phyloP scores from a whole-genome alignment of 2,329 filamentous ascomycete species.

The Hypocreales sp. region DNA sequence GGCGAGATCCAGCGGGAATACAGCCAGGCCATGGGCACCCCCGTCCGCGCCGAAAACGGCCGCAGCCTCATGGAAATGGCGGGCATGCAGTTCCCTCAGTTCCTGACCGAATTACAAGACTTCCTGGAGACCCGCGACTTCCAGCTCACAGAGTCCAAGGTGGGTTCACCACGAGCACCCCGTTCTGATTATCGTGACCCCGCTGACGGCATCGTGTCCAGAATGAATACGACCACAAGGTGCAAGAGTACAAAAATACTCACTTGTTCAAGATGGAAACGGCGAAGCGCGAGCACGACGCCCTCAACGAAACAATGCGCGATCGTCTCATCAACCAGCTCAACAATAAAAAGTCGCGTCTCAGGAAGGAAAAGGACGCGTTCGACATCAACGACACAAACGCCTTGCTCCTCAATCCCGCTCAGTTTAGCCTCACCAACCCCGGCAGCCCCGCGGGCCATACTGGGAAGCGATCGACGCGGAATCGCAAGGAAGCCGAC shows the following conservation, averaged over 20 bases:
- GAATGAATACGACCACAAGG: slow-evolving; percentile 49
- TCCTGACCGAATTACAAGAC: slow-evolving; percentile 75
- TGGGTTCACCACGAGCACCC: slow-evolving; percentile 20
- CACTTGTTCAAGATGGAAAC: slow-evolving; percentile 47
- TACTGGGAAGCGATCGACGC: slow-evolving; percentile 46
- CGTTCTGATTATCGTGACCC: no score
- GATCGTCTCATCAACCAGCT: slow-evolving; percentile 54
- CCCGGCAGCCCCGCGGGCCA: slow-evolving; percentile 47
- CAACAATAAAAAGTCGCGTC: slow-evolving; percentile 46
- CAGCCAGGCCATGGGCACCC: slow-evolving; percentile 26
- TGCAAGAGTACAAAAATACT: slow-evolving; percentile 42
- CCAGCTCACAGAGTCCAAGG: slow-evolving; percentile 66
- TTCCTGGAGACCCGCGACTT: slow-evolving; percentile 77
- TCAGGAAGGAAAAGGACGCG: slow-evolving; percentile 52
- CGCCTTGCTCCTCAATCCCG: slow-evolving; percentile 49
- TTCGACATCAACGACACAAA: slow-evolving; percentile 52
- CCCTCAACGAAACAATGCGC: slow-evolving; percentile 43
- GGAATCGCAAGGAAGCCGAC: slow-evolving; percentile 44
- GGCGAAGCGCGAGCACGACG: slow-evolving; percentile 44
- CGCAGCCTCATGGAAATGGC: slow-evolving; percentile 55
- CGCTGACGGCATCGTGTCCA: slow-evolving; percentile 13
- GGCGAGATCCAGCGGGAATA: slow-evolving; percentile 43
- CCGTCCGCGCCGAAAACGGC: slow-evolving; percentile 23
- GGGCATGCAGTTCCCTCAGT: slow-evolving; percentile 72
- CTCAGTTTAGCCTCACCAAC: slow-evolving; percentile 51